Percentiles rank a stretch among this genome's conserved stretches.
phyloP scores from a whole-genome alignment of 306 rosid species.

The Citrullus colocynthis region DNA sequence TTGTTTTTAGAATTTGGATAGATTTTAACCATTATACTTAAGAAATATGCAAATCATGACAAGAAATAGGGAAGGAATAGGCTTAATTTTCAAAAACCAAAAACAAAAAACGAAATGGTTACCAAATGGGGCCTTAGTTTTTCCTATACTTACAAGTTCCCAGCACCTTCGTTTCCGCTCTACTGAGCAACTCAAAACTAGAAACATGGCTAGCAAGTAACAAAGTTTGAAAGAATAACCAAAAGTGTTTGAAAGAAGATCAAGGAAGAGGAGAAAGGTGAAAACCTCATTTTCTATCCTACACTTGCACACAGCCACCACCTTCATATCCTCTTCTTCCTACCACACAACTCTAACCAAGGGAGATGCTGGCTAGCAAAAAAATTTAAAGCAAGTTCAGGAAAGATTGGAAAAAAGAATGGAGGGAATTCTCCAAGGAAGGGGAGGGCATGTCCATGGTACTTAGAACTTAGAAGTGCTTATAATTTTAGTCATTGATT shows the following conservation, averaged over 20 bases:
- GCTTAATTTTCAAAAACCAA: too few relatives aligned
- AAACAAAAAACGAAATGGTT: too few relatives aligned
- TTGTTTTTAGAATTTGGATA: too few relatives aligned
- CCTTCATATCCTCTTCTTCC: neutral
- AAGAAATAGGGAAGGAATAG: too few relatives aligned
- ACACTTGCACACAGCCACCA: neutral
- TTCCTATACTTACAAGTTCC: neutral
- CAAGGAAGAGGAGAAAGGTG: neutral
- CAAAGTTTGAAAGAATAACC: neutral
- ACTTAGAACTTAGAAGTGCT: neutral
- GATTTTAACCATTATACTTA: too few relatives aligned
- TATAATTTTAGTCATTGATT: neutral
- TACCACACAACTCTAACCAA: neutral
- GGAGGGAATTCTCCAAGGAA: neutral
- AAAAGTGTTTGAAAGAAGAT: neutral
- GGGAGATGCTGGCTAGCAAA: neutral
- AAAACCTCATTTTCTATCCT: neutral
- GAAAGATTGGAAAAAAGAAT: neutral
- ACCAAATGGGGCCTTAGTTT: neutral
- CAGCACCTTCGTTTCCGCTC: neutral
- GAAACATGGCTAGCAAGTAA: neutral
- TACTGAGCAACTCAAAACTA: neutral
- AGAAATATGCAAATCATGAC: too few relatives aligned
- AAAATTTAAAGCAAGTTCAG: neutral
- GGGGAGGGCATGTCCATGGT: neutral